These are phyloP conservation scores for Boletellus ananiceps DNA, from an alignment of 768 basidiomycete genomes.

Conservation along the genomic window DNA sequence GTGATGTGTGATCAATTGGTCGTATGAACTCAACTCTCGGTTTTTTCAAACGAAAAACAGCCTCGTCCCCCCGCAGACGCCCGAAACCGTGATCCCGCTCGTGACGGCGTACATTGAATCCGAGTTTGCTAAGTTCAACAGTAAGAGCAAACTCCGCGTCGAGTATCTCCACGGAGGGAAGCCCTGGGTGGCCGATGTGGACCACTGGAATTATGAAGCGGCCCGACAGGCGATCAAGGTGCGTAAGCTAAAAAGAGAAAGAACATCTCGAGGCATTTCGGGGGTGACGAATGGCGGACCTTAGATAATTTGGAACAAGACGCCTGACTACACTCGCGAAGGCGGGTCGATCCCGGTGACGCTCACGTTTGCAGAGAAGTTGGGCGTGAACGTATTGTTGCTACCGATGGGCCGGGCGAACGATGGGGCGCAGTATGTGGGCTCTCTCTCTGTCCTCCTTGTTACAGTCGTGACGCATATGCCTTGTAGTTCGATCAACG, in stretches of 20 bases:
- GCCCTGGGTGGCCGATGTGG: slow-evolving; percentile 82
- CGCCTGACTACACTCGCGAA: slow-evolving; percentile 82
- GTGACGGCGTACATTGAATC: slow-evolving; percentile 65
- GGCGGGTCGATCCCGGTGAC: slow-evolving; percentile 96
- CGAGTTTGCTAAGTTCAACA: slow-evolving; percentile 82
- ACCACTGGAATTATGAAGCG: slow-evolving; percentile 93
- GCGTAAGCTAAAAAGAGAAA: not conserved
- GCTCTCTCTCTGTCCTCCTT: not conserved
- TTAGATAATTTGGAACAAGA: slow-evolving; percentile 55
- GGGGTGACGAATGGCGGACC: not conserved
- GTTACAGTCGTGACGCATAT: not conserved
- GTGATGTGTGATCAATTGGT: slow-evolving; percentile 18
- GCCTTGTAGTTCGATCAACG: slow-evolving; percentile 72
- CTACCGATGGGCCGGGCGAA: slow-evolving; percentile 93
- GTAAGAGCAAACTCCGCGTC: slow-evolving; percentile 74
- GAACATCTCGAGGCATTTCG: not conserved
- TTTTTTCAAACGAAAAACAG: slow-evolving; percentile 27
- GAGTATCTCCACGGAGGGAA: slow-evolving; percentile 78
- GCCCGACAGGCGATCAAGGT: slow-evolving; percentile 84
- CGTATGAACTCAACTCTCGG: not conserved
- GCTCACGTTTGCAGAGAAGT: slow-evolving; percentile 84
- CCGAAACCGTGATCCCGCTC: slow-evolving; percentile 64
- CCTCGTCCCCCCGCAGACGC: slow-evolving; percentile 84
- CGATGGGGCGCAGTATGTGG: slow-evolving; percentile 85
- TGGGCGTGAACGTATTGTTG: slow-evolving; percentile 82